Evolutionary conservation across 192 early-diverging fungal species (phyloP), one percentile per base, ranked within the genome.

Genomic region (Coemansia guatemalensis): DNA sequence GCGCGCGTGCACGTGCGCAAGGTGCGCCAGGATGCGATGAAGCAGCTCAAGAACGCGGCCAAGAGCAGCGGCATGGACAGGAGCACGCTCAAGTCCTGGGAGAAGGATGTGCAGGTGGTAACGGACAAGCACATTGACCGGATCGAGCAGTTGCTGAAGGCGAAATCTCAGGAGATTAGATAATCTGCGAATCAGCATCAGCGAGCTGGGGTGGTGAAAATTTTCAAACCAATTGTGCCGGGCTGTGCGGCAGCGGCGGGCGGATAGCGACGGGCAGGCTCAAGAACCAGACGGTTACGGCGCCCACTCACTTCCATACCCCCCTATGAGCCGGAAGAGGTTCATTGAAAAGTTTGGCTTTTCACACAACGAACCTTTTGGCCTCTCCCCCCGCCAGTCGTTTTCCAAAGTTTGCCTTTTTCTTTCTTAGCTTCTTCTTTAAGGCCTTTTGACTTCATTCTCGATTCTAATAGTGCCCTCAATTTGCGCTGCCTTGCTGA

Each of bases 11-110:
- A 85, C 49, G 81, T 94, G 53, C 86, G 91, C 53, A 74, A 74
- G 55, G 60, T 88, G 47, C 85, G 93, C 23, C 86, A 88, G 29
- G 87, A 89, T 50, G 89, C 88, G 27, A 84, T 92, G 83, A 86
- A 87, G 71, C 84, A 88, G 24, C 67, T 94, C 48, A 92, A 92
- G 74, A 78, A 82, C 26, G 87, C 85, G 58, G 56, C 75, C 14
- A 87, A 85, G 71, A 30, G 48, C 54, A 50, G 67, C 53, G 67
- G 75, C 12, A 70, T 86, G 68, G 61, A 86, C 56, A 68, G 64
- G 29, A 88, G 89, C 78, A 82, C 86, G 53, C 39, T 68, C 62
- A 70, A 80, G 67, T 26, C 78, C 52, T 61, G 85, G 70, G 84
- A 88, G 51, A 90, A 89, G 74, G 68, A 86, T 78, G 81, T 89